Percentiles rank a stretch among this genome's conserved stretches.
These are phyloP conservation scores for Verticillium isaacii DNA, from an alignment of 2,329 filamentous ascomycete species.

Conservation along the genomic window DNA sequence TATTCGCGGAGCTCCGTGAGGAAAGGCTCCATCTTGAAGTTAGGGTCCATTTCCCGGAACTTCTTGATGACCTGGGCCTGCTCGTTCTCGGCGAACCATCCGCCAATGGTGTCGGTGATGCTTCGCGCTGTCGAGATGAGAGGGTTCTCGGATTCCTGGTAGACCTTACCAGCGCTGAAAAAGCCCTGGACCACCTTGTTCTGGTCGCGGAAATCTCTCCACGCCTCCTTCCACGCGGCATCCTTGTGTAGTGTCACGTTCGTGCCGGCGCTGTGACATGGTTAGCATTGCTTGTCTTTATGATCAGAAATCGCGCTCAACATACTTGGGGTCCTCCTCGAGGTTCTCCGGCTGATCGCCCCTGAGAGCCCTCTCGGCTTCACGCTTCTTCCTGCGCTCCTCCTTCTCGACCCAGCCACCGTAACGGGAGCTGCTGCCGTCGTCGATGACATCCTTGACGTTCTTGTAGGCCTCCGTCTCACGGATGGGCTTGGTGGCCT, in stretches of 20 bases:
- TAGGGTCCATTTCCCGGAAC: constrained; percentile 91
- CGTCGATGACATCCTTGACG: constrained; percentile 93
- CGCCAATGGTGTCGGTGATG: constrained; percentile 87
- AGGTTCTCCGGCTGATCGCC: constrained; percentile 52
- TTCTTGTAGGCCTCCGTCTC: constrained; percentile 93
- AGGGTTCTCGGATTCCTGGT: constrained; percentile 96
- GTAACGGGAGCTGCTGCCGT: constrained; percentile 92
- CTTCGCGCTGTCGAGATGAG: constrained; percentile 88
- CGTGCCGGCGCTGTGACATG: constrained; percentile 69
- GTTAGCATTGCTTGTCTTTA: constrained; percentile 23
- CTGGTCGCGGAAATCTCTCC: constrained; percentile 88
- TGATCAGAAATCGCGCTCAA: constrained; percentile 12
- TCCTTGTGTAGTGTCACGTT: constrained; percentile 97
- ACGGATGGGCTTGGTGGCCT: constrained; percentile 88
- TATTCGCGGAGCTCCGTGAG: constrained; percentile 94
- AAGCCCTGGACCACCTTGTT: constrained; percentile 84
- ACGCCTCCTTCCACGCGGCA: constrained; percentile 96
- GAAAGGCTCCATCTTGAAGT: constrained; percentile 93
- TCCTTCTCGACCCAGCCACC: constrained; percentile 97
- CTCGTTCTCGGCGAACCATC: constrained; percentile 98
- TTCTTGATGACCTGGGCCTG: constrained; percentile 97
- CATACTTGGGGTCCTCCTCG: constrained; percentile 86
- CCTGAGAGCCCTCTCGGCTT: constrained; percentile 60
- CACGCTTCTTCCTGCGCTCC: constrained; percentile 76
- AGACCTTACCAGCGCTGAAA: constrained; percentile 79